Evolutionary conservation across 139 green algal genomes (phyloP).

Genomic region (Dunaliella primolecta): DNA sequence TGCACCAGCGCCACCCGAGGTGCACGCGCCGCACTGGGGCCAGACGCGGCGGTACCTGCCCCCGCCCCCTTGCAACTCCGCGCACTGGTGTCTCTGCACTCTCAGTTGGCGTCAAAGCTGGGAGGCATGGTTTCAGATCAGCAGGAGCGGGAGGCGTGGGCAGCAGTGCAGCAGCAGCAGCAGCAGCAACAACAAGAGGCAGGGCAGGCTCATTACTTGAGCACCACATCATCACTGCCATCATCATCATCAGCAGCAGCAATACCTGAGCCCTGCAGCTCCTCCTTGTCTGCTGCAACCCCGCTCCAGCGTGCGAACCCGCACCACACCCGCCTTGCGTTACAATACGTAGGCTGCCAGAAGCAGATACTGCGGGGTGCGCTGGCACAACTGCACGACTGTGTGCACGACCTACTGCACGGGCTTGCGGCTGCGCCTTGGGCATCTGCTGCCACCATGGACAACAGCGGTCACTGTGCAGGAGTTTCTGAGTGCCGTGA

Average conservation of each 20-base stretch:
- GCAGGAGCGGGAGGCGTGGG: background rate
- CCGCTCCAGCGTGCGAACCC: background rate
- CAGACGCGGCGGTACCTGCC: background rate
- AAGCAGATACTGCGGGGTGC: background rate
- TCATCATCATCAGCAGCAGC: too few species aligned
- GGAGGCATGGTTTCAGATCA: slow-evolving; percentile 9
- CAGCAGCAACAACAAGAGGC: background rate
- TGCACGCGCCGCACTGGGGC: too few species aligned
- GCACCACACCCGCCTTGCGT: background rate
- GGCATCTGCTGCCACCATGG: too few species aligned
- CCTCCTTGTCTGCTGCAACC: background rate
- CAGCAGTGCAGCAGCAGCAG: background rate
- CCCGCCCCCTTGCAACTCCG: background rate
- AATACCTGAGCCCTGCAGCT: background rate
- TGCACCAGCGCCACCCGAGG: too few species aligned
- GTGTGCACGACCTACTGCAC: background rate
- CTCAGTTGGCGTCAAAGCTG: slow-evolving; percentile 31
- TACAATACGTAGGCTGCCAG: background rate
- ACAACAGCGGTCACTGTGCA: too few species aligned
- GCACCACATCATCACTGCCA: background rate
- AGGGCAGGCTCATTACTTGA: background rate
- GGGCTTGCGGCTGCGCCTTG: background rate
- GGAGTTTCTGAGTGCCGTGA: too few species aligned
- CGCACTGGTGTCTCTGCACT: slow-evolving; percentile 12
- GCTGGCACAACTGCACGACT: background rate